Conservation (phyloP, 495 filamentous ascomycete species). For the Penicillium cinerascens region DNA sequence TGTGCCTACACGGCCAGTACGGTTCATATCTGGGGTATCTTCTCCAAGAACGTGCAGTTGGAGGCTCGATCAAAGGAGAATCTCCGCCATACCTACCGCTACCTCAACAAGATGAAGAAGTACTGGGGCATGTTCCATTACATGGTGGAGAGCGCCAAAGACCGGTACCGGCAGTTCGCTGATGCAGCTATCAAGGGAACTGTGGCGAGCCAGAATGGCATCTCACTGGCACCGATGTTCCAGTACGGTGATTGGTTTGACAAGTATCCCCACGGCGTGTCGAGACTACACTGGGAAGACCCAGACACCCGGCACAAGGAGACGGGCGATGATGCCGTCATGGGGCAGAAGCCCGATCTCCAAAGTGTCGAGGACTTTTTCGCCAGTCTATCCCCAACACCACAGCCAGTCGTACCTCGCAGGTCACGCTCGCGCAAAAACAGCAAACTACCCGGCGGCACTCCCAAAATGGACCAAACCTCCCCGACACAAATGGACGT, state of each 20-base stretch:
- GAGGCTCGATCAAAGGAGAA: constrained; percentile 79
- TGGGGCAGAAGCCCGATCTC: constrained; percentile 81
- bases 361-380: constrained; percentile 97
- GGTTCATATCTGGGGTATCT: constrained; percentile 88
- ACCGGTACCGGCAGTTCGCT: constrained; percentile 80
- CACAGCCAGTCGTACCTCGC: constrained; percentile 44
- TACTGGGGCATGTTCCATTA: constrained; percentile 98
- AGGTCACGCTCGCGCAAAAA: constrained; percentile 36
- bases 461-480: constrained; percentile 24
- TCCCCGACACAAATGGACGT: constrained; percentile 34
- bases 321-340: constrained; percentile 71
- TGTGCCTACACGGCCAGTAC: constrained; percentile 90
- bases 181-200: constrained; percentile 60
- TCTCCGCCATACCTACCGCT: constrained; percentile 84
- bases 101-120: constrained; percentile 89
- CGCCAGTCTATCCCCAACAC: constrained; percentile 68
- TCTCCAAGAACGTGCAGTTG: constrained; percentile 72
- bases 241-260: constrained; percentile 99
- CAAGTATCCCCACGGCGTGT: constrained; percentile 89
- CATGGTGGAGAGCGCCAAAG: constrained; percentile 89
- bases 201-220: constrained; percentile 52
- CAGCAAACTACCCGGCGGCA: constrained; percentile 31
- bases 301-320: constrained; percentile 66
- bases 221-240: constrained; percentile 59
- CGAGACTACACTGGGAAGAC: constrained; percentile 77